Percentiles rank a stretch among this genome's conserved stretches.
Evolutionary conservation across 441 rosid genomes (phyloP).

Genomic region (Arabidopsis hybrid): DNA sequence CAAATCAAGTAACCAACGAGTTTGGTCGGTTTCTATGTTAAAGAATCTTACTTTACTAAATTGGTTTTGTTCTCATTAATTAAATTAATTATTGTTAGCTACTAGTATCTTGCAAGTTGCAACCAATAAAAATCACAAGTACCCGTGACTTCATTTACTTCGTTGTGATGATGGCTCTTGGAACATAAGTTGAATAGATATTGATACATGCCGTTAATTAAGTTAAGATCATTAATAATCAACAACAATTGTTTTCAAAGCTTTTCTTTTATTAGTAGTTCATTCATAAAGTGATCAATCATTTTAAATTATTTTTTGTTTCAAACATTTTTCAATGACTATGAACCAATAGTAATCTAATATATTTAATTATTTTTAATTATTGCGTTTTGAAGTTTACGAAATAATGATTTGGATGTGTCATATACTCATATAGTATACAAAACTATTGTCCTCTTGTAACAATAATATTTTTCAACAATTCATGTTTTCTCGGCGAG

Average conservation of each 20-base stretch:
- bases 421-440: not conserved
- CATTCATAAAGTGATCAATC: no score
- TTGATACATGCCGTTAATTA: not conserved
- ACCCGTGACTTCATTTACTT: slow-evolving; percentile 16
- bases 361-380: no score
- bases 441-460: not conserved
- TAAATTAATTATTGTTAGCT: slow-evolving; percentile 6
- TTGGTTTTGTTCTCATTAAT: slow-evolving; percentile 15
- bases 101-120: not conserved
- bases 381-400: no score
- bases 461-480: not conserved
- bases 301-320: no score
- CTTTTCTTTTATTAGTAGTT: no score
- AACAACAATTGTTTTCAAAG: no score
- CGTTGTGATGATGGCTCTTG: not conserved
- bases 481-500: not conserved
- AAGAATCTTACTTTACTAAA: slow-evolving; percentile 19
- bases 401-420: no score
- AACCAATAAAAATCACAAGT: slow-evolving; percentile 13
- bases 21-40: slow-evolving; percentile 20
- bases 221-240: not conserved
- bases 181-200: not conserved
- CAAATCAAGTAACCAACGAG: slow-evolving; percentile 14
- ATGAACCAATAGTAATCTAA: no score
- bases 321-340: no score